Evolutionary conservation across 768 basidiomycete species (phyloP), one percentile per base, ranked within the genome.

Genomic region (Boletus subparvulus): DNA sequence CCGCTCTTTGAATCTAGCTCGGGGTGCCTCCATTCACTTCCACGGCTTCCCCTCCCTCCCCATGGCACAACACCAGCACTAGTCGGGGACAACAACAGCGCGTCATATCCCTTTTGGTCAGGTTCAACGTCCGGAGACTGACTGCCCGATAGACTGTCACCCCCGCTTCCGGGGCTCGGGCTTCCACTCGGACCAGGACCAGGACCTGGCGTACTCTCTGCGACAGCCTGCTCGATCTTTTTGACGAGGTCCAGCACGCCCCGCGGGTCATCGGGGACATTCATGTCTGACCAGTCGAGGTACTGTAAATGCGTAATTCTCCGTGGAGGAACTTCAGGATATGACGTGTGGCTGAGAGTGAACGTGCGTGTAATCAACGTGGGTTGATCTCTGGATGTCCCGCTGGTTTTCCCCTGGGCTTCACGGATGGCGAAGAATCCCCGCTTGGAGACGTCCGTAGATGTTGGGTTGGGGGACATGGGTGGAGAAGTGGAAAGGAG

Each of bases 261-360:
- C 8, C 82, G 75, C 0, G 95, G 86, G 55, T 92, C 85, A 13
- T 88, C 85, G 0, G 96, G 96, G 13, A 98, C 93, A 68, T 94
- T 94, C 77, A 98, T 88, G 65, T 98, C 96, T 3, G 95, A 93
- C 96, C 96, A 98, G 39, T 89, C 88, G 39, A 95, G 80, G 67
- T 94, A 98, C 70, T 98, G 96, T 50, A 98, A 74, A 65, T 98
- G 96, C 0, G 87, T 80, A 16, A 98, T 79, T 55, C 73, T 80
- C n/a, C 92, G 78, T 3, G 86, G 77, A 3, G 81, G 78, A 13
- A 80, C 77, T 17, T 78, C 72, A 0, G 89, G 87, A 61, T 86
- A 83, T 30, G 76, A 77, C 2, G 73, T 73, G 63, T 94, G 83
- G 42, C 79, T 77, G 35, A 98, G 78, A 48, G 83, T 77, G 65